Evolutionary conservation across 2,329 filamentous ascomycete genomes (phyloP).

Genomic region (Massarina eburnea): DNA sequence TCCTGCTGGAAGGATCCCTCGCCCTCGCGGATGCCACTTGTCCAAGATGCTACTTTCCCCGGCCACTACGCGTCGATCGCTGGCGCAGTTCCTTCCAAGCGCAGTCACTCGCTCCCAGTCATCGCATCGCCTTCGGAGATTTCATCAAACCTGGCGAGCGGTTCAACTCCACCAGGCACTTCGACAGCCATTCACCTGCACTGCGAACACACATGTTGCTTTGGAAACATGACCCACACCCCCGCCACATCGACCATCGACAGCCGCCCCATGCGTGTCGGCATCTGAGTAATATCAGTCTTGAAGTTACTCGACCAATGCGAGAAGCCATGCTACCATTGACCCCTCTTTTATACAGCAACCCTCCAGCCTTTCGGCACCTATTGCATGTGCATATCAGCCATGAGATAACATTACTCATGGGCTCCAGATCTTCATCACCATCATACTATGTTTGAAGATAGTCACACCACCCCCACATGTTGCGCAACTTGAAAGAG

Average conservation of each 20-base stretch:
- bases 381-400: background rate
- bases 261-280: constrained; percentile 8
- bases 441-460: background rate
- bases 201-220: background rate
- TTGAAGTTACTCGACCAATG: constrained; percentile 8
- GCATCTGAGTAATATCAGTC: constrained; percentile 11
- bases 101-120: background rate
- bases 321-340: background rate
- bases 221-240: background rate
- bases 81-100: background rate
- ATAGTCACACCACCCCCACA: background rate
- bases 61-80: background rate
- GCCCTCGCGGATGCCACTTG: too few relatives aligned
- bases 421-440: background rate
- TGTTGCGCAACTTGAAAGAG: background rate
- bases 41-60: background rate
- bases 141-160: constrained; percentile 11
- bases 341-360: constrained; percentile 8
- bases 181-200: background rate
- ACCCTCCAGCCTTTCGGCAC: background rate
- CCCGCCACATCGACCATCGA: background rate
- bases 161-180: background rate
- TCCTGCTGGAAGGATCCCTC: too few relatives aligned
- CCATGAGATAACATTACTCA: background rate
- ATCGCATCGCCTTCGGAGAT: constrained; percentile 12